Evolutionary conservation across 148 eudicot species (phyloP), one percentile per base, ranked within the genome.

Genomic region (Heliamphora exappendiculata): DNA sequence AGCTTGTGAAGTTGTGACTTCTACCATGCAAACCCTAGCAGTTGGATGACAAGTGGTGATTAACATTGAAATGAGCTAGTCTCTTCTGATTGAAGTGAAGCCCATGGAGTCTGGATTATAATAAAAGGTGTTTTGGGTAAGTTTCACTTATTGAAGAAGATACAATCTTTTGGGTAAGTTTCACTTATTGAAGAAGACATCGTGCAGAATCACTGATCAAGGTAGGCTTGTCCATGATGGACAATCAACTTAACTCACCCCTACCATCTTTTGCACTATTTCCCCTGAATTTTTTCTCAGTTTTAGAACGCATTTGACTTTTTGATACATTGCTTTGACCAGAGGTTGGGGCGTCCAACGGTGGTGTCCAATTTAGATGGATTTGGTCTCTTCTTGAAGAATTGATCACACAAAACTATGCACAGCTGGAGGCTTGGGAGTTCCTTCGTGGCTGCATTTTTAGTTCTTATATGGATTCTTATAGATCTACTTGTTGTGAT

Each of bases 181-280:
- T 11, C 9, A 28, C 47, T 59, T 71, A 16, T 59, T 28, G 64
- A 59, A 59, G 64, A 59, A 3, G 10, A 10, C 73, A 71, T 42
- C 65, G 53, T 75, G 73, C 76, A 83, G 78, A 73, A 80, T 78
- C 42, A 47, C 81, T 78, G 78, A 75, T 42, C 73, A 76, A 88
- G 89, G 91, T 88, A 88, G 86, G 91, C 81, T 41, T 84, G 87
- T 81, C 78, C 73, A 50, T 67, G 42, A 41, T 86, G 83, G 88
- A 82, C 83, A 68, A 76, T 39, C 81, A 68, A 62, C 83, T 36
- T 55, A 64, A 71, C 77, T 71, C 75, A 65, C 78, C 81, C 54
- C 81, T 81, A 54, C 82, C 65, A 65, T 68, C 29, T 66, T 53
- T 66, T 51, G 54, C 65, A 44, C 72, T 75, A 26, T 59, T 75